These are phyloP conservation scores for Entomortierella parvispora DNA, from an alignment of 192 early-diverging fungal genomes.

Conservation along the genomic window DNA sequence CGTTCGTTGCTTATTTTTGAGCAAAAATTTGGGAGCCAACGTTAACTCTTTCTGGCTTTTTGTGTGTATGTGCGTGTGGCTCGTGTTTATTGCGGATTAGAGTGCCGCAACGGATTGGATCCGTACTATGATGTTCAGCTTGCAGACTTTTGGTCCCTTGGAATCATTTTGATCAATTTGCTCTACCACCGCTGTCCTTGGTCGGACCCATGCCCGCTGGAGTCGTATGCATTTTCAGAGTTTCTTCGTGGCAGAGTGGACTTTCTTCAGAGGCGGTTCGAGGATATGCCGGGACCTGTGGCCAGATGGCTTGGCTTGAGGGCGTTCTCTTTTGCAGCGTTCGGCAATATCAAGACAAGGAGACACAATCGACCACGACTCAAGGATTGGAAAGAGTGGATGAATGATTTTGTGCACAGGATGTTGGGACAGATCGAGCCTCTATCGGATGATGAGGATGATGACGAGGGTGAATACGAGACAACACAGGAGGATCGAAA, in stretches of 20 bases:
- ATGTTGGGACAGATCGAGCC: slow-evolving; percentile 41
- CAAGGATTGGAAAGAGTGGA: slow-evolving; percentile 37
- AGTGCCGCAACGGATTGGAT: slow-evolving; percentile 57
- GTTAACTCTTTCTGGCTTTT: too few relatives aligned
- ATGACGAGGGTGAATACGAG: slow-evolving; percentile 16
- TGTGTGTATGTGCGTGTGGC: too few relatives aligned
- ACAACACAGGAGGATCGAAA: slow-evolving; percentile 4
- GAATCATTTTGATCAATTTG: slow-evolving; percentile 78
- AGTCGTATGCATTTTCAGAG: slow-evolving; percentile 68
- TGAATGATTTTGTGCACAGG: slow-evolving; percentile 38
- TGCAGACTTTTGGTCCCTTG: slow-evolving; percentile 79
- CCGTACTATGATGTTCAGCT: slow-evolving; percentile 64
- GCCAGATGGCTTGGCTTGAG: slow-evolving; percentile 70
- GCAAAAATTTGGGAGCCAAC: too few relatives aligned
- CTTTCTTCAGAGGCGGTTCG: slow-evolving; percentile 63
- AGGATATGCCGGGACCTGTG: slow-evolving; percentile 66
- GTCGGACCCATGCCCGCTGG: slow-evolving; percentile 69
- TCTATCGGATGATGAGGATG: slow-evolving; percentile 3
- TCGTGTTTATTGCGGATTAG: slow-evolving; percentile 16
- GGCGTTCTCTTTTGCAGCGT: slow-evolving; percentile 58
- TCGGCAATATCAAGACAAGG: slow-evolving; percentile 2
- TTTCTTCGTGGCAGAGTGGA: slow-evolving; percentile 68
- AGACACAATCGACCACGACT: slow-evolving; percentile 24
- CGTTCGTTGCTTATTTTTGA: too few relatives aligned
- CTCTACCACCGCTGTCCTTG: slow-evolving; percentile 79